Evolutionary conservation across 176 grass and related monocot species (phyloP), one percentile per base, ranked within the genome.

Genomic region (Alopecurus myosuroides): DNA sequence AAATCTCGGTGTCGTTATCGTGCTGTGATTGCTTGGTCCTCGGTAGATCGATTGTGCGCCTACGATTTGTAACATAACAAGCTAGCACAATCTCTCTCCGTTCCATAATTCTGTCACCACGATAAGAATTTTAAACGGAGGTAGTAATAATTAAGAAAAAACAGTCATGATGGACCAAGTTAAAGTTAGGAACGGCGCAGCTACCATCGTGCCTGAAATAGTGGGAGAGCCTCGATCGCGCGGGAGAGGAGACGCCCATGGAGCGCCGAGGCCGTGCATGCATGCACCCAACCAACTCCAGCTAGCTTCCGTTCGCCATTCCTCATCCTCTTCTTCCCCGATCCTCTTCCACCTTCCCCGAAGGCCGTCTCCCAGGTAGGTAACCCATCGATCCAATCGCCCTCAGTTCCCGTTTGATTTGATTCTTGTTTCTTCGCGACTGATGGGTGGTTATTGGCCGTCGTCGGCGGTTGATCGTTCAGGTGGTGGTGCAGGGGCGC

Each of bases 171-270:
- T 73, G 23, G 4, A 49, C 19, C 4, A 61, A 46, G 77, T 33
- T 64, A 64, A 79, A 64, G 77, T 79, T 79, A 46, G 77, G 77
- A 64, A 61, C 69, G 71, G 77, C 35, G 70, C 70, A 81, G 88
- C 82, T 70, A 77, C 51, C n/a, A 63, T 86, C 33, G 79, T 72
- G 88, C 78, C 83, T 72, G 73, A 86, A 90, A 90, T 82, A 73
- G 88, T 35, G 83, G 63, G 71, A 49, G 26, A 6, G 72, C 45
- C 45, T 75, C 72, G 61, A 31, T 6, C 61, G 61, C 61, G 72
- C 29, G 45, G 28, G 71, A 69, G 51, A 51, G 49, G 69, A 23
- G 29, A 45, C 60, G 26, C 58, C 9, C 73, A 58, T 75, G 75
- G 25, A 57, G 35, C 37, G 70, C 70, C 13, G 67, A 19, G 14